phyloP scores from a whole-genome alignment of 176 grass and related monocot genomes.

The Pontederia crassipes region DNA sequence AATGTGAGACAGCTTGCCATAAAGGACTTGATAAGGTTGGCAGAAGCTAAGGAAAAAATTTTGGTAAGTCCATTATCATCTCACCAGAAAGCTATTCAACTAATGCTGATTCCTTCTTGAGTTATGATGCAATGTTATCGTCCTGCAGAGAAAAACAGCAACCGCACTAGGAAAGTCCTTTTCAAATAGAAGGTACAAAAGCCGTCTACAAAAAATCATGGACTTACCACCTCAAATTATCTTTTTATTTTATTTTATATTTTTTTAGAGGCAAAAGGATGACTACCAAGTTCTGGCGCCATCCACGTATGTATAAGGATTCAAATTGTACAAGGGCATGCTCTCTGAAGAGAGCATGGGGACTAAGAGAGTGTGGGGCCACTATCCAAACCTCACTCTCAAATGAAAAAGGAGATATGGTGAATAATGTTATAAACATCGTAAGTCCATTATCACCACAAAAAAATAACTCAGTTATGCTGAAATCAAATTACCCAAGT shows the following conservation, averaged over 20 bases:
- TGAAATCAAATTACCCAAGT: too few species aligned
- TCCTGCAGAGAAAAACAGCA: slow-evolving; percentile 35
- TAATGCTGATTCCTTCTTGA: neutral
- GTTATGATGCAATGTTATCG: slow-evolving; percentile 17
- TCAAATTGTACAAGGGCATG: too few species aligned
- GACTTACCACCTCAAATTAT: neutral
- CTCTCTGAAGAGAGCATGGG: too few species aligned
- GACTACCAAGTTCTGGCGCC: too few species aligned
- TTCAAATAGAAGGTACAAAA: slow-evolving; percentile 41
- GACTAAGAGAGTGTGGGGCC: too few species aligned
- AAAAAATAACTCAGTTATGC: too few species aligned
- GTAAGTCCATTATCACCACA: too few species aligned
- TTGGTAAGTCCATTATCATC: slow-evolving; percentile 21
- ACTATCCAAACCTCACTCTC: too few species aligned
- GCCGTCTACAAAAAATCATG: neutral
- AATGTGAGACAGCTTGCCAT: slow-evolving; percentile 44
- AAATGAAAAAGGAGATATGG: too few species aligned
- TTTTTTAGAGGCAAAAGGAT: too few species aligned
- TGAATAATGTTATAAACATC: too few species aligned
- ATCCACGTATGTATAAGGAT: too few species aligned
- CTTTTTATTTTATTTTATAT: neutral
- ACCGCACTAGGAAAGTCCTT: slow-evolving; percentile 19
- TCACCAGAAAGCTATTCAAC: slow-evolving; percentile 11
- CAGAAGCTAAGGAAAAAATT: slow-evolving; percentile 32
- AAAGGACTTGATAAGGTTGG: slow-evolving; percentile 38